These are phyloP conservation scores for Yarrowia sp. DNA, from an alignment of 805 yeast species.

Conservation along the genomic window DNA sequence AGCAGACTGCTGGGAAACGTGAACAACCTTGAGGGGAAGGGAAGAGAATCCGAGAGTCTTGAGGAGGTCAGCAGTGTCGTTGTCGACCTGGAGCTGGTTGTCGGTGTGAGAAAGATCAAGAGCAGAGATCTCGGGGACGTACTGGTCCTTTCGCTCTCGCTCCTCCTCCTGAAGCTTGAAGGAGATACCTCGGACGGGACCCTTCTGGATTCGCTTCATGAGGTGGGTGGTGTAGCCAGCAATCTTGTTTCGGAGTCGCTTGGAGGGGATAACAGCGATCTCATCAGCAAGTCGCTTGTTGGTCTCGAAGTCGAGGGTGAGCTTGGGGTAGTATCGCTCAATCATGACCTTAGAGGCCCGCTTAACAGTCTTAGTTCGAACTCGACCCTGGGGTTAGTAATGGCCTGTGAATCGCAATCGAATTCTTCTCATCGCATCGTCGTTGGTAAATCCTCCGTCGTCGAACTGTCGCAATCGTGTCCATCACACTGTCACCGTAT, in stretches of 20 bases:
- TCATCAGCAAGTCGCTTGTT: constrained; percentile 99
- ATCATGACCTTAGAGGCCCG: constrained; percentile 99
- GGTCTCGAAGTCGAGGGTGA: constrained; percentile 98
- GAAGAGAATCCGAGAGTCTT: constrained; percentile 75
- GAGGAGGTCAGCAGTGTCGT: constrained; percentile 93
- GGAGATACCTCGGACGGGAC: constrained; percentile 99
- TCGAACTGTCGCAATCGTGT: neutral
- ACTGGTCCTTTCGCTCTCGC: constrained; percentile 99
- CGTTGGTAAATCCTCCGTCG: neutral
- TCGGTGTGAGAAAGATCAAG: constrained; percentile 95
- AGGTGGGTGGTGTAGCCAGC: constrained; percentile 99
- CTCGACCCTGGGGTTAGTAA: constrained; percentile 77
- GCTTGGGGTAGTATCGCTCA: constrained; percentile 99
- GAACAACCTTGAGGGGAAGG: constrained; percentile 78
- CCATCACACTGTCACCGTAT: constrained; percentile 11
- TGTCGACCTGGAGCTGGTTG: constrained; percentile 94
- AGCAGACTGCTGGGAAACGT: constrained; percentile 68
- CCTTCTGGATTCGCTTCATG: constrained; percentile 99
- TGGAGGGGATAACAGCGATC: constrained; percentile 98
- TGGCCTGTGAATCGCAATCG: neutral
- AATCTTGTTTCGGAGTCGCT: constrained; percentile 99
- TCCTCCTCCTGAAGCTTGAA: constrained; percentile 99
- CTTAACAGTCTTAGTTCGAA: constrained; percentile 99
- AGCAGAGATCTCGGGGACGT: constrained; percentile 99
- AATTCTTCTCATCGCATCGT: neutral